These are phyloP conservation scores for Mortierella sp. DNA, from an alignment of 371 early-diverging fungal species.

Conservation along the genomic window DNA sequence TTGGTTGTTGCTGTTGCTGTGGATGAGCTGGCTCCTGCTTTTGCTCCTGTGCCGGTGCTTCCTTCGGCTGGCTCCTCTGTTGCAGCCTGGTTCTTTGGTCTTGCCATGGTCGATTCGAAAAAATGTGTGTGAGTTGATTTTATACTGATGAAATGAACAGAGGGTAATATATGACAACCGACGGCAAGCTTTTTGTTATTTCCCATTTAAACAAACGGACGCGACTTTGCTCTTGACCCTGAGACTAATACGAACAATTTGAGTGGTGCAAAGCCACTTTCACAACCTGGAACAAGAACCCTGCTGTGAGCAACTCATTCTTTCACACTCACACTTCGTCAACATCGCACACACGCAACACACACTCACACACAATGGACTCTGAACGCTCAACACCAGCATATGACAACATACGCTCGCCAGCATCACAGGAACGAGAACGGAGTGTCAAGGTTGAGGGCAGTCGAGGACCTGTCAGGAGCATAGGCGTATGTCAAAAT, in stretches of 20 bases:
- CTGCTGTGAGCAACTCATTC: too few relatives aligned
- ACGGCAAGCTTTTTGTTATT: neutral
- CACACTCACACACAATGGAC: conserved; percentile 30
- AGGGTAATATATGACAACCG: neutral
- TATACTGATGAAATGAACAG: neutral
- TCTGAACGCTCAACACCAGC: conserved; percentile 49
- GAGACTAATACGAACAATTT: conserved; percentile 10
- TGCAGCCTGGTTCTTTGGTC: conserved; percentile 29
- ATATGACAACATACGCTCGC: conserved; percentile 36
- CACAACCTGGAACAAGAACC: too few relatives aligned
- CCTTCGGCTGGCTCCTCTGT: neutral
- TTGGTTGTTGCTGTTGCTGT: neutral
- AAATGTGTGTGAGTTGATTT: neutral
- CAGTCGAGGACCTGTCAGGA: conserved; percentile 38
- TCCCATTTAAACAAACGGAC: neutral
- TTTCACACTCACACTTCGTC: neutral
- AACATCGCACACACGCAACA: neutral
- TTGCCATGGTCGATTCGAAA: conserved; percentile 23
- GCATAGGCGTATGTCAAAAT: conserved; percentile 36
- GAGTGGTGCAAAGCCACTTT: too few relatives aligned
- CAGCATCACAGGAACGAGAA: conserved; percentile 48
- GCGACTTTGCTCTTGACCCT: neutral
- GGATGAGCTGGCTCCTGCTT: conserved; percentile 3
- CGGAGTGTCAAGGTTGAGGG: conserved; percentile 41
- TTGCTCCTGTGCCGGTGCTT: conserved; percentile 13